These are phyloP conservation scores for Casuarina equisetifolia DNA, from an alignment of 306 rosid species.

Conservation along the genomic window DNA sequence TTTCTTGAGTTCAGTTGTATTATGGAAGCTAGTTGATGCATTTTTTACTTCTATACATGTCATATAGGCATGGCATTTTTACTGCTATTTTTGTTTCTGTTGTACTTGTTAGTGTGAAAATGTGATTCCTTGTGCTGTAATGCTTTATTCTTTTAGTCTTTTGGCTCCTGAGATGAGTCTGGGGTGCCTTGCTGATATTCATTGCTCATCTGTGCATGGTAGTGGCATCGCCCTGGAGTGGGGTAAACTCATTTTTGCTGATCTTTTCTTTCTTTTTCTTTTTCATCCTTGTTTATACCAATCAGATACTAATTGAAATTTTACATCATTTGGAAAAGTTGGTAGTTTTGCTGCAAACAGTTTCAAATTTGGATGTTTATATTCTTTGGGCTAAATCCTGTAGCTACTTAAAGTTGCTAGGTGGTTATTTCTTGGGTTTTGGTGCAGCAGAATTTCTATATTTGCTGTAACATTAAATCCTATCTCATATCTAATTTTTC, in stretches of 20 bases:
- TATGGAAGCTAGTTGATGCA: background rate
- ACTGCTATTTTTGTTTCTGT: background rate
- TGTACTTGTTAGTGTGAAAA: background rate
- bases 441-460: slow-evolving; percentile 16
- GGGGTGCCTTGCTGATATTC: background rate
- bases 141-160: background rate
- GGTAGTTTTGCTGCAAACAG: background rate
- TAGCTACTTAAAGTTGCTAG: slow-evolving; percentile 6
- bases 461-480: slow-evolving; percentile 14
- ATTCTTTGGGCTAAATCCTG: slow-evolving; percentile 20
- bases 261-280: background rate
- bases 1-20: background rate
- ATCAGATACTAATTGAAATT: background rate
- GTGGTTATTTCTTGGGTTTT: slow-evolving; percentile 28
- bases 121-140: background rate
- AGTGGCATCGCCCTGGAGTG: background rate
- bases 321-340: background rate
- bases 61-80: background rate
- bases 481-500: slow-evolving; percentile 18
- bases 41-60: background rate
- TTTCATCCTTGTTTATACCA: background rate
- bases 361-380: slow-evolving; percentile 14
- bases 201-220: background rate
- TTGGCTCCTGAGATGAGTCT: background rate
- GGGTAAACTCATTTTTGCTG: background rate